Evolutionary conservation across 2,329 filamentous ascomycete species (phyloP).

Genomic region (Fusarium haematococcum): DNA sequence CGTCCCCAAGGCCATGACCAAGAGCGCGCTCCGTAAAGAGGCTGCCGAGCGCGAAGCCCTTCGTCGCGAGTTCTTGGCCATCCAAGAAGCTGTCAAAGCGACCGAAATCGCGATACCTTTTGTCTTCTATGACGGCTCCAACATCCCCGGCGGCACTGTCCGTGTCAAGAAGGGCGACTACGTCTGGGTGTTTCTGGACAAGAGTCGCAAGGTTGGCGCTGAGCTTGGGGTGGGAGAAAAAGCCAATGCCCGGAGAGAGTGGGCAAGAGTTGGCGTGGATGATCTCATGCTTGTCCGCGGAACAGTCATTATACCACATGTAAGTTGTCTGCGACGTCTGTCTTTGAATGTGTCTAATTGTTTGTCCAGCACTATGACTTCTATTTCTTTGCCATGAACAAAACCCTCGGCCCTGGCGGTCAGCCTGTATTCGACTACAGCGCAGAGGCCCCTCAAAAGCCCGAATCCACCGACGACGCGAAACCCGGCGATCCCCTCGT

Average conservation of each 20-base stretch:
- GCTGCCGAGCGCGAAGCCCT: conserved; percentile 82
- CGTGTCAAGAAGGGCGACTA: conserved; percentile 93
- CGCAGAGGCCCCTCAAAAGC: conserved; percentile 57
- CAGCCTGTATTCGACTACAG: conserved; percentile 81
- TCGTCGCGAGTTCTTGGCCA: conserved; percentile 82
- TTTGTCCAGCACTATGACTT: conserved; percentile 88
- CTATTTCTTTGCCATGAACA: conserved; percentile 96
- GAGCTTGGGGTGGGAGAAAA: conserved; percentile 80
- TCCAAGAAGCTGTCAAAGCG: conserved; percentile 88
- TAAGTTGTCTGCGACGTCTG: conserved; percentile 61
- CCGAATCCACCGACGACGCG: conserved; percentile 44
- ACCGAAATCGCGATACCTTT: conserved; percentile 94
- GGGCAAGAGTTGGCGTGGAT: conserved; percentile 94
- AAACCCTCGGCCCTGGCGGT: conserved; percentile 78
- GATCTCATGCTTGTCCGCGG: conserved; percentile 94
- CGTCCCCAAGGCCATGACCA: conserved; percentile 75
- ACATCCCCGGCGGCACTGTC: conserved; percentile 85
- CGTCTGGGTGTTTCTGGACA: conserved; percentile 93
- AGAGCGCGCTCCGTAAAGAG: conserved; percentile 83
- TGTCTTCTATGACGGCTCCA: conserved; percentile 96
- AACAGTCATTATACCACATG: conserved; percentile 92
- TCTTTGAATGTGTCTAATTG: conserved; percentile 32
- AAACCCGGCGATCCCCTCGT: conserved; percentile 33
- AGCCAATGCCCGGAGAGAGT: conserved; percentile 77
- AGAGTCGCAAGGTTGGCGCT: conserved; percentile 89